A percentile compares a stretch with the other conserved stretches of the same genome.
Evolutionary conservation across 192 early-diverging fungal genomes (phyloP).

Genomic region (Coemansia umbellata): DNA sequence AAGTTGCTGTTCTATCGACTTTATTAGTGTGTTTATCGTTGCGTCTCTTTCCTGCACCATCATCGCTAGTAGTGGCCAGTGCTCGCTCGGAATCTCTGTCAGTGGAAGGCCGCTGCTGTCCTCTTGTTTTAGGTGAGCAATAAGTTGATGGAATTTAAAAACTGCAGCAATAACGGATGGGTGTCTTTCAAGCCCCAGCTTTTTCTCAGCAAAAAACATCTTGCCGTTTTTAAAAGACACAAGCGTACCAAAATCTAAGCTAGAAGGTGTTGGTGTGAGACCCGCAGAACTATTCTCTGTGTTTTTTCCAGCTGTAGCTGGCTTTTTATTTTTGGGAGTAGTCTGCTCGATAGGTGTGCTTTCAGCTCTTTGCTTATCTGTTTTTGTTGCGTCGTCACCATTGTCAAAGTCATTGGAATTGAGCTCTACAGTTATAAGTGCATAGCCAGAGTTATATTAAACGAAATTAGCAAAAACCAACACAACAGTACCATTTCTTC

Average conservation of each 20-base stretch:
- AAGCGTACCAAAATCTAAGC: background rate
- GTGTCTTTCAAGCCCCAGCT: constrained; percentile 39
- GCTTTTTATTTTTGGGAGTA: background rate
- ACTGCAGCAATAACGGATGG: constrained; percentile 37
- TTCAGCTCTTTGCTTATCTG: too few relatives aligned
- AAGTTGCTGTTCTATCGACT: constrained; percentile 32
- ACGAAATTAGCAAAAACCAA: background rate
- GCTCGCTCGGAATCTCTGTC: constrained; percentile 17
- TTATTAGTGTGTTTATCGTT: constrained; percentile 20
- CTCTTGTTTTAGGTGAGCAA: constrained; percentile 26
- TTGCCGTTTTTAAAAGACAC: constrained; percentile 35
- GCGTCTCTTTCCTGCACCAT: constrained; percentile 43
- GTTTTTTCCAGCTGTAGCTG: background rate
- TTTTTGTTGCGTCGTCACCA: constrained; percentile 1
- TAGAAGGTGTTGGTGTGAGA: too few relatives aligned
- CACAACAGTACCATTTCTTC: background rate
- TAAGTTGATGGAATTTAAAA: constrained; percentile 41
- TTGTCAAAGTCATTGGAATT: background rate
- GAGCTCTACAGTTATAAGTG: background rate
- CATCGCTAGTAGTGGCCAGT: constrained; percentile 37
- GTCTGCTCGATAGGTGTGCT: background rate
- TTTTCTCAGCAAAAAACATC: constrained; percentile 30
- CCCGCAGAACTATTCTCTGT: too few relatives aligned
- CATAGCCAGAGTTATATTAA: background rate
- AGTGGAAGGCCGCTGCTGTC: constrained; percentile 15